phyloP scores from a whole-genome alignment of 179 eudicot species.

The Silene coronaria region DNA sequence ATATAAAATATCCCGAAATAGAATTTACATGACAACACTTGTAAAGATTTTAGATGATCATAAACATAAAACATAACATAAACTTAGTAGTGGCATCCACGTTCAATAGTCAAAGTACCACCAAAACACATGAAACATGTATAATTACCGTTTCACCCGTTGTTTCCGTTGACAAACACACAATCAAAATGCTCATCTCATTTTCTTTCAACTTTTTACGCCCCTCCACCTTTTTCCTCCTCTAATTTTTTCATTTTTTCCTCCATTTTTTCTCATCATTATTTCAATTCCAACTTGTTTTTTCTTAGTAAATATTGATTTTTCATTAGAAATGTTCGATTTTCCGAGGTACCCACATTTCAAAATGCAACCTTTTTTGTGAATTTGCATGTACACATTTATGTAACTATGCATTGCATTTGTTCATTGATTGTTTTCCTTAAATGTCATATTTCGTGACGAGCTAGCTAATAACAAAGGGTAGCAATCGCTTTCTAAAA shows the following conservation, averaged over 20 bases:
- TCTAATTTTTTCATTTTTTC: not conserved
- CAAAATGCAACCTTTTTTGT: not conserved
- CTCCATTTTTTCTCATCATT: not conserved
- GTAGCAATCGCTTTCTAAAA: no score
- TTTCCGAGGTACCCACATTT: slow-evolving; percentile 29
- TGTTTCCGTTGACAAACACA: not conserved
- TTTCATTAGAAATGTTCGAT: slow-evolving; percentile 13
- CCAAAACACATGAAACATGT: not conserved
- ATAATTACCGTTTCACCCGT: slow-evolving; percentile 1
- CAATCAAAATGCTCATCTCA: not conserved
- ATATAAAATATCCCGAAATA: no score
- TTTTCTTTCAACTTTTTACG: not conserved
- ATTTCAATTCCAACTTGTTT: slow-evolving; percentile 7
- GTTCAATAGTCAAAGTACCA: no score
- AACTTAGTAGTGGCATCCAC: no score
- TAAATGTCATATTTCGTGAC: no score
- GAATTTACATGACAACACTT: no score
- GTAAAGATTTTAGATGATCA: no score
- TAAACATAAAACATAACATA: no score
- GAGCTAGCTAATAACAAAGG: no score
- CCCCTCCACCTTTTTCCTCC: slow-evolving; percentile 2
- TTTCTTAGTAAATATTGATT: not conserved
- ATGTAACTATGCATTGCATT: no score
- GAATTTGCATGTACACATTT: not conserved
- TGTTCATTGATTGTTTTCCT: no score